Base-by-base conservation (phyloP, 495 filamentous ascomycete genomes). In the Neurospora sp. region DNA sequence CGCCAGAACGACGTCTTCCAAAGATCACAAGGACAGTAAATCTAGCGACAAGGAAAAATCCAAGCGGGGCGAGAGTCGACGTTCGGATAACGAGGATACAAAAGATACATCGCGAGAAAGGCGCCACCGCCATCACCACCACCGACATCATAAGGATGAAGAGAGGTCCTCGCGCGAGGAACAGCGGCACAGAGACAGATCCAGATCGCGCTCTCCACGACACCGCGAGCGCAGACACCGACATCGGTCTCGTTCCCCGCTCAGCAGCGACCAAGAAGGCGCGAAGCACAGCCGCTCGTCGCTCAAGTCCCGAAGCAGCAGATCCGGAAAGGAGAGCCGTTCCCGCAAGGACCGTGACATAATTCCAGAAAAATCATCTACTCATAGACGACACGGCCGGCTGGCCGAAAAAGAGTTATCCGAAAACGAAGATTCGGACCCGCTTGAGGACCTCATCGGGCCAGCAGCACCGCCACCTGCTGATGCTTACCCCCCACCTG, bases 361-460 rank as follows among this genome's bases (percentile, higher is more conserved):
- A 27, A 69, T 77, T 16, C 22, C 18, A 44, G 22, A 38, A n/a
- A 72, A 75, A 22, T 44, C 74, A 12, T 70, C 71, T 20, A 71
- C 71, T 70, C 72, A 65, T 35, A 78, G 69, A 68, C 71, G 72
- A 65, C 75, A 77, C 47, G 74, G 74, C 1, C 72, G 77, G 22
- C 44, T 76, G 61, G 72, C 78, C 35, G 73, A 74, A 1, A 75
- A 75, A 6, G 71, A 71, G 22, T 68, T 18, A 8, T 68, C 35
- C 8, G 69, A 72, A 14, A 78, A 81, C 2, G 75, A 78, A 81
- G 90, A 92, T 39, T 94, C 93, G 0, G 93, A 97, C 77, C 91
- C 93, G 3, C 81, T 94, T 3, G 90, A 94, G 72, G 89, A 90
- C 5, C 83, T 97, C 38, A 88, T 98, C 61, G 96, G 96, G 3